These are phyloP conservation scores for Acanthamoeba rhysodes DNA, from an alignment of 208 protist genomes.

Conservation along the genomic window DNA sequence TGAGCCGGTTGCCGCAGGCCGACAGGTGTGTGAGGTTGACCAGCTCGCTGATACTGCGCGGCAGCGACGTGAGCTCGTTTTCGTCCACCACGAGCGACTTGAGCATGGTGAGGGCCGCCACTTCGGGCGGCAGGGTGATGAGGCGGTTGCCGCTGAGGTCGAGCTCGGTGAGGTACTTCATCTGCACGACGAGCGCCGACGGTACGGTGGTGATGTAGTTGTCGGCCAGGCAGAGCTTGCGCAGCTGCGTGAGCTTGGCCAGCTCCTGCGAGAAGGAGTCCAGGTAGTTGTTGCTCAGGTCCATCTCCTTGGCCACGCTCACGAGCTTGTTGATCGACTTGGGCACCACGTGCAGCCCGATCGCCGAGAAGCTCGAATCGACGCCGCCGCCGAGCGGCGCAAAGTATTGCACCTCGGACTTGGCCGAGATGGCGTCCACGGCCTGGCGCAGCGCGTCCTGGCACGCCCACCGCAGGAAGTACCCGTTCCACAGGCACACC, in stretches of 20 bases:
- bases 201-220: constrained; percentile 61
- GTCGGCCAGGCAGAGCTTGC: constrained; percentile 27
- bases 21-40: neutral
- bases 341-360: constrained; percentile 39
- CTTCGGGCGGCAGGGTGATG: neutral
- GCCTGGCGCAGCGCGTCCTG: neutral
- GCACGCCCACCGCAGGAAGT: constrained; percentile 37
- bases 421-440: neutral
- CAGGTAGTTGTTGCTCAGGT: constrained; percentile 32
- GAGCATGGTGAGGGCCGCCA: neutral
- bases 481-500: constrained; percentile 29
- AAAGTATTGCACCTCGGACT: neutral
- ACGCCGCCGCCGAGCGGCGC: constrained; percentile 15
- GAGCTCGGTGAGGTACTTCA: constrained; percentile 51
- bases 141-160: constrained; percentile 52
- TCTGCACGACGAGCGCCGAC: neutral
- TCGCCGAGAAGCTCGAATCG: constrained; percentile 13
- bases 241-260: neutral
- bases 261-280: constrained; percentile 26
- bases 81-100: constrained; percentile 18
- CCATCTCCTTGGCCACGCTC: constrained; percentile 37
- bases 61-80: neutral
- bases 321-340: constrained; percentile 5
- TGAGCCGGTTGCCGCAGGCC: neutral
- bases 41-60: neutral